Percentiles rank a stretch among this genome's conserved stretches.
Evolutionary conservation across 192 early-diverging fungal species (phyloP).

Genomic region (Dissophora ornata): DNA sequence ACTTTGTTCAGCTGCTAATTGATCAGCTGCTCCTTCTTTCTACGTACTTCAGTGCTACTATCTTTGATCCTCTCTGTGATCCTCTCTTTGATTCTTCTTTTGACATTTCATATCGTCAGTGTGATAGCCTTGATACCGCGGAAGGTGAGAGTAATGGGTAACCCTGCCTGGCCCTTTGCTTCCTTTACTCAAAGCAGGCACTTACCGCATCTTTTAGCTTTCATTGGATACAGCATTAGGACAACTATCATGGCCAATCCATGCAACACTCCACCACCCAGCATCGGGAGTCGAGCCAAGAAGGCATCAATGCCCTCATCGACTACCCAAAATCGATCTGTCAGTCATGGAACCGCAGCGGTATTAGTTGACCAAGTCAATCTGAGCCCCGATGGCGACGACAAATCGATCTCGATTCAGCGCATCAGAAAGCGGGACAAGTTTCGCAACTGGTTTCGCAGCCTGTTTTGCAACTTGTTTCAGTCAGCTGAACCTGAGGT

Average conservation of each 20-base stretch:
- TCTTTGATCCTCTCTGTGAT: too few relatives aligned
- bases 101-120: background rate
- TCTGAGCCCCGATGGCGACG: background rate
- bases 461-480: background rate
- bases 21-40: background rate
- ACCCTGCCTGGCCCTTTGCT: background rate
- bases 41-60: background rate
- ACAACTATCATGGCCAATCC: background rate
- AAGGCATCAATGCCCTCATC: background rate
- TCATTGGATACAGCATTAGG: background rate
- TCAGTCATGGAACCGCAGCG: background rate
- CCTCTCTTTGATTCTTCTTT: background rate
- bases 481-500: background rate
- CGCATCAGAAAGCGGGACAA: background rate
- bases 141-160: background rate
- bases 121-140: background rate
- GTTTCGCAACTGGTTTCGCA: too few relatives aligned
- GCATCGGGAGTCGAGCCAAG: background rate
- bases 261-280: background rate
- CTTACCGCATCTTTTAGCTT: background rate
- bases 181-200: background rate
- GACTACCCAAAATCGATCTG: background rate
- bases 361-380: background rate
- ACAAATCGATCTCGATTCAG: background rate
- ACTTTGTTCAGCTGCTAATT: background rate